Conservation (phyloP, 2,329 filamentous ascomycete species). For the Xenosphaeropsis pyriputrescens region DNA sequence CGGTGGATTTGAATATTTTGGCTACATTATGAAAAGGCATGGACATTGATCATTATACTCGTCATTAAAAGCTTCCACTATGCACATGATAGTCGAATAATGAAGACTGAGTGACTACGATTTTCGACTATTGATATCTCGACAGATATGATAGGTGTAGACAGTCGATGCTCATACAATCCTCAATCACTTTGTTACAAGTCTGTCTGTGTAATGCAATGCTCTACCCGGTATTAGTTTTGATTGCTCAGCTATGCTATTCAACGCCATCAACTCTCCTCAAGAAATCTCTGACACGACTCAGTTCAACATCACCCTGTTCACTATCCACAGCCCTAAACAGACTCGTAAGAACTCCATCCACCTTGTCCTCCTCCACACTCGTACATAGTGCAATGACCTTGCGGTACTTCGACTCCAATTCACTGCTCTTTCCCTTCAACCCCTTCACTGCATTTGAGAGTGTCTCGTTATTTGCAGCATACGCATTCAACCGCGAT, state of each 20-base stretch:
- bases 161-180: too few species aligned
- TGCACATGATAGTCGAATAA: too few species aligned
- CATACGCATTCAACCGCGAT: constrained; percentile 56
- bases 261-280: constrained; percentile 51
- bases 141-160: too few species aligned
- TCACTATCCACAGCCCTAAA: constrained; percentile 86
- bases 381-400: constrained; percentile 80
- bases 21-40: constrained; percentile 21
- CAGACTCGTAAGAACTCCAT: constrained; percentile 64
- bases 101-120: too few species aligned
- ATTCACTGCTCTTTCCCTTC: constrained; percentile 65
- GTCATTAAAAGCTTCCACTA: too few species aligned
- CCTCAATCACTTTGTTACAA: too few species aligned
- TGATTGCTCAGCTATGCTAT: neutral
- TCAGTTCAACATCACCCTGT: constrained; percentile 58
- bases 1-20: constrained; percentile 33
- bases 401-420: constrained; percentile 76
- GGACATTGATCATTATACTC: too few species aligned
- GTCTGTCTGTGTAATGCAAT: too few species aligned
- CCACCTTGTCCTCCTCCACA: constrained; percentile 55
- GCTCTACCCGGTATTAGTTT: too few species aligned
- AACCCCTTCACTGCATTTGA: constrained; percentile 54
- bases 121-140: too few species aligned
- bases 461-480: constrained; percentile 51
- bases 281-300: constrained; percentile 64